Conservation (phyloP, 2,329 filamentous ascomycete species). For the Trichoderma polysporum region DNA sequence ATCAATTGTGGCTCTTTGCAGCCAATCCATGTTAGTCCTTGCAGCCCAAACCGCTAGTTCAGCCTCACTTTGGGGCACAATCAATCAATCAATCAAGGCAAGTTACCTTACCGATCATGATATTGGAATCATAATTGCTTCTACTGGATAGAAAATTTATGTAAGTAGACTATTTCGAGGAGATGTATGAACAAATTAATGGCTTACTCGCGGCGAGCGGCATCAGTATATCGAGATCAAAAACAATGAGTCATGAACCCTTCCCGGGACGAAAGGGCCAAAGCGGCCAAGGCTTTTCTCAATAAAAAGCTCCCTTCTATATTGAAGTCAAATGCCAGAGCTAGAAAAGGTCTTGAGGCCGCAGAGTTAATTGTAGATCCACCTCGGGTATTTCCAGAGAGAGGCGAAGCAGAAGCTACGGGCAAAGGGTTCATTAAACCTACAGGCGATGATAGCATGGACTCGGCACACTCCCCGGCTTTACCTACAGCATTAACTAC, state of each 20-base stretch:
- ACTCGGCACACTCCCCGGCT: neutral
- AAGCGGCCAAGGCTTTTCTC: constrained; percentile 56
- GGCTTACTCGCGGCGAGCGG: neutral
- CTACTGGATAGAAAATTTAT: no score
- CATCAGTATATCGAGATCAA: neutral
- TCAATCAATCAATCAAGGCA: no score
- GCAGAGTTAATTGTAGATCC: constrained; percentile 48
- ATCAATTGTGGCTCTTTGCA: constrained; percentile 1
- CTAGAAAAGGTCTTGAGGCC: constrained; percentile 52
- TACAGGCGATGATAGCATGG: neutral
- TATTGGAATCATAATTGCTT: neutral
- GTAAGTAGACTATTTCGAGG: neutral
- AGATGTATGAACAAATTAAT: neutral
- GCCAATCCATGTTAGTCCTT: neutral
- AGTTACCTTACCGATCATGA: neutral
- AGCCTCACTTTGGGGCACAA: neutral
- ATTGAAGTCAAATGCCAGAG: constrained; percentile 52
- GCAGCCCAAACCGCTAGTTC: neutral
- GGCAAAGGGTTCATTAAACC: neutral
- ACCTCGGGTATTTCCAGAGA: neutral
- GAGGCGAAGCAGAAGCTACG: neutral
- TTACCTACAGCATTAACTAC: constrained; percentile 28
- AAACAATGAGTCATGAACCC: neutral
- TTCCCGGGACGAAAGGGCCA: constrained; percentile 45
- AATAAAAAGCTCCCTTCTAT: constrained; percentile 60